Conservation (phyloP, 139 green algal species). For the Limnomonas spitsbergensis region DNA sequence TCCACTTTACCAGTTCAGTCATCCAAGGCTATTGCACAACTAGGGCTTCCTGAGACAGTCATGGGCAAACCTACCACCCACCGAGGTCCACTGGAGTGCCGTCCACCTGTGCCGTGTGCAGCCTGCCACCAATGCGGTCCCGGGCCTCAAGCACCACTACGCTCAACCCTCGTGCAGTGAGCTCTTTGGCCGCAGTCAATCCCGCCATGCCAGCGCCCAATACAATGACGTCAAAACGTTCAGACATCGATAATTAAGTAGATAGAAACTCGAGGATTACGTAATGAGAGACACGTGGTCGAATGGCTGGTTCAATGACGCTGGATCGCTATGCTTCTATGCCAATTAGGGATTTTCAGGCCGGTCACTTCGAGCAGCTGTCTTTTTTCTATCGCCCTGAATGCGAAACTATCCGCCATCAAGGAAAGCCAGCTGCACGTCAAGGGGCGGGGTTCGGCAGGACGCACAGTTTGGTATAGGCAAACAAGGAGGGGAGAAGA, state of each 20-base stretch:
- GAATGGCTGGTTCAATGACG: too few relatives aligned
- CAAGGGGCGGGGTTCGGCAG: too few relatives aligned
- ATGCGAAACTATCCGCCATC: slow-evolving; percentile 1
- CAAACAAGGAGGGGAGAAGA: too few relatives aligned
- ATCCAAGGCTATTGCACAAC: too few relatives aligned
- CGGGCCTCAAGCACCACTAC: slow-evolving; percentile 66
- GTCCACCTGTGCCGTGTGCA: slow-evolving; percentile 38
- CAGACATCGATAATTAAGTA: not conserved
- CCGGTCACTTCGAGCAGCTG: not conserved
- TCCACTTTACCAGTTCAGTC: too few relatives aligned
- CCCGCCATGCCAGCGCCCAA: slow-evolving; percentile 66
- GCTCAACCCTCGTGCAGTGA: slow-evolving; percentile 23
- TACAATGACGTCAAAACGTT: slow-evolving; percentile 44
- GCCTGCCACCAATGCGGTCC: slow-evolving; percentile 56
- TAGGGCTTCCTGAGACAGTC: too few relatives aligned
- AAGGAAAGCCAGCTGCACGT: not conserved
- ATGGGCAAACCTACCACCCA: too few relatives aligned
- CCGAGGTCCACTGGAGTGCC: slow-evolving; percentile 49
- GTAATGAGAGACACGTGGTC: too few relatives aligned
- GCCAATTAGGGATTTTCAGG: not conserved
- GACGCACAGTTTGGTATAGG: too few relatives aligned
- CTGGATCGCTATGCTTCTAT: too few relatives aligned
- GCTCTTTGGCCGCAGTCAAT: slow-evolving; percentile 34
- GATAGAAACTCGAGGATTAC: not conserved
- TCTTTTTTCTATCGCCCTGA: not conserved